A percentile compares a stretch with the other conserved stretches of the same genome.
Evolutionary conservation across 805 yeast species (phyloP).

Genomic region (Kluyveromyces siamensis): DNA sequence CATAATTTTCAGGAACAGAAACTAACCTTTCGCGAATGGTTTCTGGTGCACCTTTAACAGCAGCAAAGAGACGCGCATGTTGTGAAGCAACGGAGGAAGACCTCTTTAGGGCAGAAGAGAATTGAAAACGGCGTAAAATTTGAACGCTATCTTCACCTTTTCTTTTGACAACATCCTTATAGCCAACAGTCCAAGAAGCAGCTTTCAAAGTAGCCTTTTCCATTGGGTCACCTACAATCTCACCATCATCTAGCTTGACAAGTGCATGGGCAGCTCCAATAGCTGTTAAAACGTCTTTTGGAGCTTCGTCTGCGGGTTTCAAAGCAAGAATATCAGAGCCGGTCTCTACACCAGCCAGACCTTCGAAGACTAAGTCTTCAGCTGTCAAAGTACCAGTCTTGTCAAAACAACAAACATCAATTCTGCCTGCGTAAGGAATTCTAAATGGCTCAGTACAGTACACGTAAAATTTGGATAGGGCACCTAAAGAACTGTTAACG

Average conservation of each 20-base stretch:
- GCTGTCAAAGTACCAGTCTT: slow-evolving; percentile 98
- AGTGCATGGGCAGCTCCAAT: slow-evolving; percentile 95
- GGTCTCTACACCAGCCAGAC: slow-evolving; percentile 71
- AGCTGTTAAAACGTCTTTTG: slow-evolving; percentile 57
- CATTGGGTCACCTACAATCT: slow-evolving; percentile 98
- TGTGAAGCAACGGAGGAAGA: slow-evolving; percentile 75
- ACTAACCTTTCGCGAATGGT: slow-evolving; percentile 72
- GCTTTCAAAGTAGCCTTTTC: slow-evolving; percentile 92
- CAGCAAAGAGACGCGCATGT: slow-evolving; percentile 53
- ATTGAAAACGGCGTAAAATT: slow-evolving; percentile 90
- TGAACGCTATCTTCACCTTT: slow-evolving; percentile 39
- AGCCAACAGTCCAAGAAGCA: slow-evolving; percentile 74
- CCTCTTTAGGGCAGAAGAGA: slow-evolving; percentile 90
- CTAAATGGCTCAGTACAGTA: slow-evolving; percentile 98
- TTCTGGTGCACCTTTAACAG: slow-evolving; percentile 98
- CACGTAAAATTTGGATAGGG: slow-evolving; percentile 77
- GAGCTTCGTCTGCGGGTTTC: slow-evolving; percentile 48
- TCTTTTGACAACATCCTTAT: slow-evolving; percentile 61
- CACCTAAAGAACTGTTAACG: slow-evolving; percentile 83
- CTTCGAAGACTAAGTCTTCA: slow-evolving; percentile 93
- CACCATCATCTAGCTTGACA: slow-evolving; percentile 91
- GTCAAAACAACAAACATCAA: slow-evolving; percentile 97
- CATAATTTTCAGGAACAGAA: slow-evolving; percentile 69
- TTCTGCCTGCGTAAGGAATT: slow-evolving; percentile 94
- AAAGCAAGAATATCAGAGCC: slow-evolving; percentile 45